Evolutionary conservation across 495 filamentous ascomycete genomes (phyloP).

Genomic region (Aspergillus kassunensis): DNA sequence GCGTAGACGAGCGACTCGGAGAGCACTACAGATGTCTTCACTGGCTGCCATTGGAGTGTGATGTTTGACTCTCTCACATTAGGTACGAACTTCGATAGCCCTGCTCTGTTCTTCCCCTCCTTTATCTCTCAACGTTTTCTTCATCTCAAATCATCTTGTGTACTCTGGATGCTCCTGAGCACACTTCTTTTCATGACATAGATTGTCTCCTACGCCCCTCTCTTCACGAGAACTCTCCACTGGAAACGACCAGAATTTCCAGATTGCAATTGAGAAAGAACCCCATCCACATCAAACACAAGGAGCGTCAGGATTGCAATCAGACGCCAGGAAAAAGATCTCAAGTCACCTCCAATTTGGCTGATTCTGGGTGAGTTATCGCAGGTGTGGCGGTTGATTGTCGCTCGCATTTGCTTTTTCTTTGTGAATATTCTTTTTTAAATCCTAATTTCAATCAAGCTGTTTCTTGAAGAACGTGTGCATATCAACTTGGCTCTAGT

Average conservation of each 20-base stretch:
- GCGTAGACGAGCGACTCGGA: constrained; percentile 9
- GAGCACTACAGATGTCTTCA: constrained; percentile 1
- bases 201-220: too few species aligned
- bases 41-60: neutral
- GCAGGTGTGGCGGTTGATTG: neutral
- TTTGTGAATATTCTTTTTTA: neutral
- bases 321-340: neutral
- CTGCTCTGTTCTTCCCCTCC: neutral
- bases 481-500: constrained; percentile 1
- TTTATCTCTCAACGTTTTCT: neutral
- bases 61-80: neutral
- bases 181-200: neutral
- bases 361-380: constrained; percentile 9
- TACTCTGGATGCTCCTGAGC: neutral
- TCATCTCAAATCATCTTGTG: neutral
- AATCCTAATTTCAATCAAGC: neutral
- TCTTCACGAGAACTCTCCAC: neutral
- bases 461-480: constrained; percentile 6
- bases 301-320: too few species aligned
- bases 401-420: constrained; percentile 3
- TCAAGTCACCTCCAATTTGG: neutral
- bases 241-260: neutral
- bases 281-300: neutral
- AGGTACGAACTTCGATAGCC: neutral
- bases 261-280: neutral